These are phyloP conservation scores for Nigrospora oryzae DNA, from an alignment of 2,329 filamentous ascomycete species.

Conservation along the genomic window DNA sequence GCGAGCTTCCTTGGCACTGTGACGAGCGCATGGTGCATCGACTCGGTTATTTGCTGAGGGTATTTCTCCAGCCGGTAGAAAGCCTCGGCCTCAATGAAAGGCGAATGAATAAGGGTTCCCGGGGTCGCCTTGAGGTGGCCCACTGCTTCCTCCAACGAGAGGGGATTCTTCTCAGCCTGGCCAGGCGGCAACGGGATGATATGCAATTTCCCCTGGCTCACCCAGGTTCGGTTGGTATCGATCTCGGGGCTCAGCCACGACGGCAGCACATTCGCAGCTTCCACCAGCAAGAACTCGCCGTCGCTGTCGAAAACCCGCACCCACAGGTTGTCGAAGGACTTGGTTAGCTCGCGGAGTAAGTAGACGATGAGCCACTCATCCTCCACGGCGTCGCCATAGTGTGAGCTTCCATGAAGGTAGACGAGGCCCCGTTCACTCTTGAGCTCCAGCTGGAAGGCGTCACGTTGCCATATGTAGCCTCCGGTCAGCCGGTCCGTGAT, in stretches of 20 bases:
- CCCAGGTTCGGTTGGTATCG: constrained; percentile 82
- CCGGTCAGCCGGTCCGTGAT: constrained; percentile 59
- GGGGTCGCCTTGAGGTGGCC: constrained; percentile 47
- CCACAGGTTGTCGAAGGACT: constrained; percentile 66
- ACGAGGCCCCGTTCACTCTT: constrained; percentile 46
- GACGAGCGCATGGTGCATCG: constrained; percentile 66
- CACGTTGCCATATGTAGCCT: constrained; percentile 93
- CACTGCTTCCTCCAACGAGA: constrained; percentile 60
- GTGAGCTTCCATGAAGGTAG: constrained; percentile 69
- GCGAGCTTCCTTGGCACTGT: constrained; percentile 77
- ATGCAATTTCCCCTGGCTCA: constrained; percentile 66
- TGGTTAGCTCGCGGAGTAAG: constrained; percentile 73
- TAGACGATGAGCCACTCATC: constrained; percentile 98
- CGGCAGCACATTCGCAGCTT: constrained; percentile 81
- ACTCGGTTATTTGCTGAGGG: constrained; percentile 63
- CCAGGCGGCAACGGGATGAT: constrained; percentile 55
- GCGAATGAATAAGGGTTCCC: constrained; percentile 58
- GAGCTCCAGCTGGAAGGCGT: constrained; percentile 63
- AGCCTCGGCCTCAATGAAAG: constrained; percentile 74
- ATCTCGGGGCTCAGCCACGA: constrained; percentile 89
- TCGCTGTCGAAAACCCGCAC: constrained; percentile 77
- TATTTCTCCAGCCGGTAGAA: constrained; percentile 86
- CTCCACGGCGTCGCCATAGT: constrained; percentile 90
- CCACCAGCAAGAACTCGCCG: constrained; percentile 90
- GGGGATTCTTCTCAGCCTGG: constrained; percentile 23